Base-by-base conservation (phyloP, 495 filamentous ascomycete species). In the Halenospora varia region DNA sequence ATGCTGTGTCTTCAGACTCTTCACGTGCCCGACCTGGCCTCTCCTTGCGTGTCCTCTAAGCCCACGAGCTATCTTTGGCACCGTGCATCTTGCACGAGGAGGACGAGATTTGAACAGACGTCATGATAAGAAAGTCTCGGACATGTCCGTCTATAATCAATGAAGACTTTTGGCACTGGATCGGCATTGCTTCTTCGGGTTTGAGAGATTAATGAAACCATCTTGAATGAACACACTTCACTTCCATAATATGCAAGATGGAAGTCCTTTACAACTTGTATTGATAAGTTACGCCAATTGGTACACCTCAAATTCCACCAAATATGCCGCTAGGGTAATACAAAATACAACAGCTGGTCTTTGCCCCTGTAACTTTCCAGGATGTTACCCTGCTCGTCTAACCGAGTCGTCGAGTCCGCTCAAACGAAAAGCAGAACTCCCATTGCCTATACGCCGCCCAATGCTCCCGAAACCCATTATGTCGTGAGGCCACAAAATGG, bases 401-500 rank as follows among this genome's bases (percentile, higher is more conserved):
- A 15, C 22, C 24, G 3, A 22, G 18, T 22, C n/a, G 23, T 39
- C 48, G 9, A 45, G 8, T 42, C 25, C 57, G n/a, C 19, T 22
- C 25, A 13, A 48, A n/a, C 42, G 22, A 40, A 25, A 52, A 53
- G 17, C 22, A 39, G 45, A 53, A 52, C 25, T 10, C 50, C 56
- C 41, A 19, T 41, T 53, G 22, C 49, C 29, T 17, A 25, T 48
- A 48, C 59, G 48, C 59, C 59, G 19, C 59, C 59, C 59, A 62
- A 62, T 62, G 59, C 54, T 49, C 53, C 19, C 51, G 35, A 56
- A 45, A 22, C 47, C 35, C 51, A n/a, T 17, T 41, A 42, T 23
- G 54, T 45, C 53, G 45, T 51, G 51, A 51, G 53, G 8, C 22
- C 19, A 25, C 35, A 24, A 11, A 22, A 13, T 19, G n/a, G n/a